These are phyloP conservation scores for Arthrobotrys entomopaga DNA, from an alignment of 2,329 filamentous ascomycete species.

Conservation along the genomic window DNA sequence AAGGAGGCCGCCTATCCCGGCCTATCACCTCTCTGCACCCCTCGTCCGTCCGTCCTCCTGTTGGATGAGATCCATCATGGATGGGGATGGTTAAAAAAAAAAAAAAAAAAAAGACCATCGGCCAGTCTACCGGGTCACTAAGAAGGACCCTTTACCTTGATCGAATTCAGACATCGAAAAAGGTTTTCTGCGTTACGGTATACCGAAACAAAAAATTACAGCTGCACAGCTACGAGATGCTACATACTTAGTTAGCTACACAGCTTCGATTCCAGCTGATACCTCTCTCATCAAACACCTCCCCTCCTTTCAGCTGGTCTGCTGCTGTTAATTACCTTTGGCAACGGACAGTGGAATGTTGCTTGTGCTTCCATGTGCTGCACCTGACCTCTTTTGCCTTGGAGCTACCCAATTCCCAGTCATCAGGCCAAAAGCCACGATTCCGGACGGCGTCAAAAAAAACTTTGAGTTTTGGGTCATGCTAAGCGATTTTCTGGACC, in stretches of 20 bases:
- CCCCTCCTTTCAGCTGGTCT: no score
- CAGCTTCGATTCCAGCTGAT: no score
- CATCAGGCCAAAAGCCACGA: constrained; percentile 42
- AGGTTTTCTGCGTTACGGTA: not conserved
- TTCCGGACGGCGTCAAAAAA: constrained; percentile 22
- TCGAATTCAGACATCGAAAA: no score
- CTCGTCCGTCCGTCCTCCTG: constrained; percentile 5
- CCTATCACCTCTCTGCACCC: constrained; percentile 13
- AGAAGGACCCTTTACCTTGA: not conserved
- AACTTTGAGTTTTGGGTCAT: constrained; percentile 15
- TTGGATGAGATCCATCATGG: not conserved
- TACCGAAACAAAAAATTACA: not conserved
- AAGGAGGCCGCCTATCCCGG: constrained; percentile 33
- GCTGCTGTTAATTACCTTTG: no score
- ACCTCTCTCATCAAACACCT: no score
- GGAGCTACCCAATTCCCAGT: constrained; percentile 31
- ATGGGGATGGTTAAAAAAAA: not conserved
- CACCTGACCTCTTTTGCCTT: constrained; percentile 32
- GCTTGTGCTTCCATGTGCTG: constrained; percentile 1
- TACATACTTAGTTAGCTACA: no score
- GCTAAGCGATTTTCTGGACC: constrained; percentile 25
- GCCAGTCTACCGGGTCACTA: not conserved
- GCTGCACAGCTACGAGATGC: no score
- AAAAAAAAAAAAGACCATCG: not conserved
- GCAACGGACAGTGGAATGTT: not conserved